Percentiles rank a stretch among this genome's conserved stretches.
These are phyloP conservation scores for Fusarium caatingaense DNA, from an alignment of 2,329 filamentous ascomycete genomes.

Conservation along the genomic window DNA sequence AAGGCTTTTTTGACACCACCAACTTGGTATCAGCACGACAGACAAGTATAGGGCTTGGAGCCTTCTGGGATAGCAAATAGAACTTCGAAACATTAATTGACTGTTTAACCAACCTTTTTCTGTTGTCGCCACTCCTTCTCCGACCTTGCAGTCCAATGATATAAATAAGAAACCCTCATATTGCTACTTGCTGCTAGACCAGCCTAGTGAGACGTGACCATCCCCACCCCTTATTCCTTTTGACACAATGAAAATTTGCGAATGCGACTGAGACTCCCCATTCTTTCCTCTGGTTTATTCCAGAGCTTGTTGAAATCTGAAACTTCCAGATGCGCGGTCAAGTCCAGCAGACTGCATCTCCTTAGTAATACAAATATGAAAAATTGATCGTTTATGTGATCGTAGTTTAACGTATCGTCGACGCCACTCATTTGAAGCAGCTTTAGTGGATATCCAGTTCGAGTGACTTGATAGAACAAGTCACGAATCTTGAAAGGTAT, in stretches of 20 bases:
- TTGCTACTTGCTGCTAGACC: background rate
- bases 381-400: slow-evolving; percentile 29
- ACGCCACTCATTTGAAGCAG: background rate
- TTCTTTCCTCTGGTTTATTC: slow-evolving; percentile 6
- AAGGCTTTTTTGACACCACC: background rate
- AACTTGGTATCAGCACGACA: background rate
- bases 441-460: background rate
- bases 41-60: background rate
- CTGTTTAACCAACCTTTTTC: slow-evolving; percentile 17
- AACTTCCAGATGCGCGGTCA: slow-evolving; percentile 13
- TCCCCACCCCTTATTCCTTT: slow-evolving; percentile 21
- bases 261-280: slow-evolving; percentile 6
- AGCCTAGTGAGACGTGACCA: background rate
- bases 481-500: background rate
- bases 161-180: slow-evolving; percentile 22
- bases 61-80: background rate
- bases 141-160: slow-evolving; percentile 31
- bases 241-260: slow-evolving; percentile 40
- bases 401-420: slow-evolving; percentile 6
- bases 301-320: background rate
- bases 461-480: slow-evolving; percentile 2
- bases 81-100: slow-evolving; percentile 7
- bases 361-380: slow-evolving; percentile 44
- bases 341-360: slow-evolving; percentile 20
- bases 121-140: slow-evolving; percentile 1